These are phyloP conservation scores for Dendrobium chrysotoxum DNA, from an alignment of 106 monocot species.

Conservation along the genomic window DNA sequence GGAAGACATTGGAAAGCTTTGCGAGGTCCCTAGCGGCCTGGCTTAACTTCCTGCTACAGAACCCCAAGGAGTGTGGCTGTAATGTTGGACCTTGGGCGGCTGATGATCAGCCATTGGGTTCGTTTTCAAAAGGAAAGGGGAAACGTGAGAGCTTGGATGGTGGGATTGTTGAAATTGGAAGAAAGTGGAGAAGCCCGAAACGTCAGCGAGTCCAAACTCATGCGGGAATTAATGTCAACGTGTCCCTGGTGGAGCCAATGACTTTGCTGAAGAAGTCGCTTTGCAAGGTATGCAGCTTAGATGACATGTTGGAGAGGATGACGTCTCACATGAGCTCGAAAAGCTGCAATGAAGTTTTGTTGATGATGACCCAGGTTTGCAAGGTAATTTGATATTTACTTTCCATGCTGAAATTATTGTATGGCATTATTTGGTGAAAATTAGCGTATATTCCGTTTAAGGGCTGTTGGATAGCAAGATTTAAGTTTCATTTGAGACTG, in stretches of 20 bases:
- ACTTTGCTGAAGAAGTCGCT: slow-evolving; percentile 23
- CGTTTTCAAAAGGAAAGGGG: slow-evolving; percentile 11
- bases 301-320: slow-evolving; percentile 44
- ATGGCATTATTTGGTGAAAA: not conserved
- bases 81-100: not conserved
- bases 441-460: too few species aligned
- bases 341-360: slow-evolving; percentile 37
- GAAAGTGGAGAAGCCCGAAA: slow-evolving; percentile 28
- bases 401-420: not conserved
- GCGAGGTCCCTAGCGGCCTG: slow-evolving; percentile 29
- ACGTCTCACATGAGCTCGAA: slow-evolving; percentile 28
- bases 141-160: slow-evolving; percentile 26
- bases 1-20: slow-evolving; percentile 21
- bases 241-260: not conserved
- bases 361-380: slow-evolving; percentile 43
- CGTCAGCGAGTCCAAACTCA: slow-evolving; percentile 1
- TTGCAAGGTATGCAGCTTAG: slow-evolving; percentile 35
- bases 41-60: slow-evolving; percentile 43
- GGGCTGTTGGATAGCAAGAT: too few species aligned
- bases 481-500: too few species aligned
- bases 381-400: slow-evolving; percentile 28
- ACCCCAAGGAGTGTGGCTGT: slow-evolving; percentile 31
- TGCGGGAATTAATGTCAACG: not conserved
- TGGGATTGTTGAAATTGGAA: not conserved
- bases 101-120: not conserved